Conservation (phyloP, 148 eudicot genomes). For the Talinum fruticosum region DNA sequence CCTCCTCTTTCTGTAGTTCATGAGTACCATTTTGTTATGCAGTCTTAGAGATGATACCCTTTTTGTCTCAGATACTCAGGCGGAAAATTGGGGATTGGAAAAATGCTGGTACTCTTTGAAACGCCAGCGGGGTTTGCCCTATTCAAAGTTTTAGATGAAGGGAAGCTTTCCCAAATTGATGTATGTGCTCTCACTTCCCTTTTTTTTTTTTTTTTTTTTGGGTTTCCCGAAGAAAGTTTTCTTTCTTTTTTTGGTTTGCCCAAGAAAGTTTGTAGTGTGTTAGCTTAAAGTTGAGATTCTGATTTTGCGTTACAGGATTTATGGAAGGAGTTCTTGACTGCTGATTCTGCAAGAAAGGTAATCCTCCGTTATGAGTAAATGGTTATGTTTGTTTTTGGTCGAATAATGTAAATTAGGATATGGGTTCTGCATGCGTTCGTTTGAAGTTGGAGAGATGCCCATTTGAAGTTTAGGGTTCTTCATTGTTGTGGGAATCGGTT, state of each 20-base stretch:
- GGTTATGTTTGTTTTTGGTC: not conserved
- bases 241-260: not conserved
- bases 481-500: not conserved
- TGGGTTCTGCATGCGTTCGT: not conserved
- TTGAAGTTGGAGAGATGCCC: not conserved
- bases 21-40: not conserved
- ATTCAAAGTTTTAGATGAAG: slow-evolving; percentile 85
- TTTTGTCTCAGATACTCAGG: slow-evolving; percentile 1
- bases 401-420: not conserved
- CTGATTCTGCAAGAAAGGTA: slow-evolving; percentile 84
- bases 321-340: slow-evolving; percentile 55
- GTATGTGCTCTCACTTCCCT: slow-evolving; percentile 24
- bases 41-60: not conserved
- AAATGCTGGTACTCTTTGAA: slow-evolving; percentile 68
- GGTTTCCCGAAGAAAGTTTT: too few species aligned
- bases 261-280: too few species aligned
- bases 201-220: not conserved
- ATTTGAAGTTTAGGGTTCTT: not conserved
- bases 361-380: not conserved
- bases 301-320: slow-evolving; percentile 53
- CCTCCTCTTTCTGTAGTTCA: too few species aligned
- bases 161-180: slow-evolving; percentile 73
- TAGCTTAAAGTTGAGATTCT: too few species aligned
- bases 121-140: slow-evolving; percentile 92
- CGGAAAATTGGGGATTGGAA: slow-evolving; percentile 13